These are phyloP conservation scores for Thermothielavioides terrestris DNA, from an alignment of 495 filamentous ascomycete species.

Conservation along the genomic window DNA sequence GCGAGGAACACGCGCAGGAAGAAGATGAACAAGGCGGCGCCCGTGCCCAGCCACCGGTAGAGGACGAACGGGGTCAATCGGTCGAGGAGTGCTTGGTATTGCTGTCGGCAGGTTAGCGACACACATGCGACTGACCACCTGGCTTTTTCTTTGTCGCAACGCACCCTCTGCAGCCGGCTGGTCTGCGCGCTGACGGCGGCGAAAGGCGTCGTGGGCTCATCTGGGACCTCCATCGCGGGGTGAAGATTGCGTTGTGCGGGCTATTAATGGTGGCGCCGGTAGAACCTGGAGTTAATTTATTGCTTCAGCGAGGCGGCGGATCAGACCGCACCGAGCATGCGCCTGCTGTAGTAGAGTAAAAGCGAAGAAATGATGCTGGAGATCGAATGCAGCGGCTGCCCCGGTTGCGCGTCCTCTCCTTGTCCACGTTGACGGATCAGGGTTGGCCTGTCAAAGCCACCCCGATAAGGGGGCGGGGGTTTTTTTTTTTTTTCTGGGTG, in stretches of 20 bases:
- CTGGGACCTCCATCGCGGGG: constrained; percentile 19
- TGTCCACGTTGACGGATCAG: background rate
- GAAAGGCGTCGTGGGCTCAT: constrained; percentile 26
- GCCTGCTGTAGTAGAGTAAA: too few relatives aligned
- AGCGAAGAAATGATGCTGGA: background rate
- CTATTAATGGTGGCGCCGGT: too few relatives aligned
- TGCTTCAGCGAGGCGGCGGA: too few relatives aligned
- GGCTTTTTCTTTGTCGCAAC: constrained; percentile 11
- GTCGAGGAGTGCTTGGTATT: constrained; percentile 93
- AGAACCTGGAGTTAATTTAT: too few relatives aligned
- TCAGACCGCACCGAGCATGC: too few relatives aligned
- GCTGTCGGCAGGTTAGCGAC: constrained; percentile 39
- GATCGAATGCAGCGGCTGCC: background rate
- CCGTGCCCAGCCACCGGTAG: constrained; percentile 85
- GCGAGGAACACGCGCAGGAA: constrained; percentile 80
- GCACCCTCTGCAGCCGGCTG: constrained; percentile 35
- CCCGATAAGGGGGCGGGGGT: constrained; percentile 7
- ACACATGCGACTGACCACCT: background rate
- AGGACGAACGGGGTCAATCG: constrained; percentile 76
- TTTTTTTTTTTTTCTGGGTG: background rate
- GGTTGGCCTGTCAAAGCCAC: background rate
- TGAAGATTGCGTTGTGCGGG: background rate
- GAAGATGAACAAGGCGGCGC: constrained; percentile 64
- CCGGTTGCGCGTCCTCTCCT: constrained; percentile 3
- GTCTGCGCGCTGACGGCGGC: constrained; percentile 24